phyloP scores from a whole-genome alignment of 2,329 filamentous ascomycete genomes.

The Aspergillus versicolor region DNA sequence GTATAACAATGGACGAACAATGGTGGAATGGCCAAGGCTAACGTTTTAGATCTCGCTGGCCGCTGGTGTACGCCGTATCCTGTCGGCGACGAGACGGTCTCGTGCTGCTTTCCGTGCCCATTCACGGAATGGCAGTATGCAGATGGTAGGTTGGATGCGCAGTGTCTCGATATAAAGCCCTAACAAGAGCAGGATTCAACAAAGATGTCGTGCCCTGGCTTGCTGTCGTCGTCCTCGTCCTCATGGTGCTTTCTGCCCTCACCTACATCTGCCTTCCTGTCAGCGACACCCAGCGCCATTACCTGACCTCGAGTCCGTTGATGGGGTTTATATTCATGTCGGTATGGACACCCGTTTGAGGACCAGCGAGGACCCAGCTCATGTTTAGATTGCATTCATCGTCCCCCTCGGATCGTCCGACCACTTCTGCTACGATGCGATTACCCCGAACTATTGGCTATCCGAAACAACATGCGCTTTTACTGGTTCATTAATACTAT shows the following conservation, averaged over 20 bases:
- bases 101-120: slow-evolving; percentile 12
- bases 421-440: slow-evolving; percentile 4
- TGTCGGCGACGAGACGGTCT: slow-evolving; percentile 1
- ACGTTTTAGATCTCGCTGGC: background rate
- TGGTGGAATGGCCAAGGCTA: background rate
- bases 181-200: background rate
- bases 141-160: background rate
- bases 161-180: background rate
- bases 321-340: slow-evolving; percentile 11
- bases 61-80: slow-evolving; percentile 3
- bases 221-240: slow-evolving; percentile 3
- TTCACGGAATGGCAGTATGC: slow-evolving; percentile 8
- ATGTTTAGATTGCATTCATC: slow-evolving; percentile 5
- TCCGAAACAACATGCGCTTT: slow-evolving; percentile 7
- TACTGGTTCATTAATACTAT: slow-evolving; percentile 3
- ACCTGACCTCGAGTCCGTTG: slow-evolving; percentile 1
- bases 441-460: slow-evolving; percentile 10
- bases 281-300: slow-evolving; percentile 8
- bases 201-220: slow-evolving; percentile 8
- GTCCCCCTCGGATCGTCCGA: slow-evolving; percentile 1
- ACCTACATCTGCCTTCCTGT: slow-evolving; percentile 4
- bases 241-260: slow-evolving; percentile 2
- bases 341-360: background rate
- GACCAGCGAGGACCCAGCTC: background rate
- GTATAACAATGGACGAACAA: background rate